Evolutionary conservation across 169 alveolate species (phyloP).

Genomic region (Plasmodium gonderi): DNA sequence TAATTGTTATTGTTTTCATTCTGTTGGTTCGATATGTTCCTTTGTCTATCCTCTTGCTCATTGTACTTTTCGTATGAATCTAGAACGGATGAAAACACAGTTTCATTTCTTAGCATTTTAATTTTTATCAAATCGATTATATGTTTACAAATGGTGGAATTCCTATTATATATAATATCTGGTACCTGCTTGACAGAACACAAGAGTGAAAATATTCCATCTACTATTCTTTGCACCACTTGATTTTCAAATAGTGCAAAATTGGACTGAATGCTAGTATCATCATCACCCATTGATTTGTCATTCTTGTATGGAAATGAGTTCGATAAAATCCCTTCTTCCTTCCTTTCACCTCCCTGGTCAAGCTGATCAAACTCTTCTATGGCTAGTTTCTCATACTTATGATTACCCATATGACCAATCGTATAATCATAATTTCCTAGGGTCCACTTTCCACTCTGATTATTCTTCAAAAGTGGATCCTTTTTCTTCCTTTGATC

Average conservation of each 20-base stretch:
- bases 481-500: slow-evolving; percentile 61
- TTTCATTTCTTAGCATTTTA: slow-evolving; percentile 29
- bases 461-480: background rate
- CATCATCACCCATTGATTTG: background rate
- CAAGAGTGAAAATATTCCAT: slow-evolving; percentile 35
- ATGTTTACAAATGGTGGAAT: slow-evolving; percentile 38
- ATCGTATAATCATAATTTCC: background rate
- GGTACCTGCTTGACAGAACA: slow-evolving; percentile 50
- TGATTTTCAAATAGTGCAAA: slow-evolving; percentile 13
- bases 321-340: background rate
- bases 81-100: slow-evolving; percentile 45
- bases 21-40: slow-evolving; percentile 58
- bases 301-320: background rate
- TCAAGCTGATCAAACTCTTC: slow-evolving; percentile 17
- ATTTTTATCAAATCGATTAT: slow-evolving; percentile 40
- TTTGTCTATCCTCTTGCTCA: slow-evolving; percentile 67
- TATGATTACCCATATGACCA: background rate
- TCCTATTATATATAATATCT: slow-evolving; percentile 43
- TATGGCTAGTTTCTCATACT: slow-evolving; percentile 10
- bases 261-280: background rate
- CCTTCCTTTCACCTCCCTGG: background rate
- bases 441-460: background rate
- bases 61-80: slow-evolving; percentile 76
- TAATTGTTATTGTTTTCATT: slow-evolving; percentile 70
- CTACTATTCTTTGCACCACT: slow-evolving; percentile 18